Conservation (phyloP, 768 basidiomycete species). For the Strobilomyces dryophilus region DNA sequence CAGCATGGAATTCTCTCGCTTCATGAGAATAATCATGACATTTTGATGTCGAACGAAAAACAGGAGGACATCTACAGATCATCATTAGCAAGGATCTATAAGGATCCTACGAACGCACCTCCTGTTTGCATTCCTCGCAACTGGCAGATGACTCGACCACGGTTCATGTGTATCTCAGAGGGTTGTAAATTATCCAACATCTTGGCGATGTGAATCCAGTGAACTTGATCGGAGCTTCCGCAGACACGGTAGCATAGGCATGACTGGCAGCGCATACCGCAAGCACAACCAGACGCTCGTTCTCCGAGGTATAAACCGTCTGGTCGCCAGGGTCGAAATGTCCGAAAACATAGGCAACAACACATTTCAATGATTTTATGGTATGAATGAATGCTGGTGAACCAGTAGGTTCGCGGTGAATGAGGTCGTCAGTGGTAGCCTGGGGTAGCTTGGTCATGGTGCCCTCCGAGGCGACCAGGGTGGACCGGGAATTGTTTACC, state of each 20-base stretch:
- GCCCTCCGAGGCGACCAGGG: too few relatives aligned
- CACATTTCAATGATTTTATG: not conserved
- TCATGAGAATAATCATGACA: not conserved
- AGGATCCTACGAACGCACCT: not conserved
- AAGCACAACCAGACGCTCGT: not conserved
- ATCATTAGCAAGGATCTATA: not conserved
- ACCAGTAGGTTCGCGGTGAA: not conserved
- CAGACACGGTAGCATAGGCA: not conserved
- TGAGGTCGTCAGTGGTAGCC: too few relatives aligned
- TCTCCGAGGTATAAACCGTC: not conserved
- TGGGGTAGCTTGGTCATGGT: too few relatives aligned
- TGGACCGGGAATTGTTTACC: too few relatives aligned
- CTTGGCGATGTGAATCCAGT: not conserved
- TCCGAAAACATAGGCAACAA: not conserved
- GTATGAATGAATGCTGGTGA: not conserved
- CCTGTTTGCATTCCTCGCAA: not conserved
- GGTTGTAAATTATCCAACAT: not conserved
- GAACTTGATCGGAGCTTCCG: not conserved
- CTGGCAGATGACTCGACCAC: not conserved
- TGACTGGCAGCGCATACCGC: not conserved
- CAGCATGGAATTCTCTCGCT: not conserved
- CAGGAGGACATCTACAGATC: not conserved
- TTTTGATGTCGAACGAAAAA: not conserved
- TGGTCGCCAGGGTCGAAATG: not conserved
- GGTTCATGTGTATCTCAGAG: not conserved